Evolutionary conservation across 306 rosid genomes (phyloP), one percentile per base, ranked within the genome.

Genomic region (Lotus japonicus): DNA sequence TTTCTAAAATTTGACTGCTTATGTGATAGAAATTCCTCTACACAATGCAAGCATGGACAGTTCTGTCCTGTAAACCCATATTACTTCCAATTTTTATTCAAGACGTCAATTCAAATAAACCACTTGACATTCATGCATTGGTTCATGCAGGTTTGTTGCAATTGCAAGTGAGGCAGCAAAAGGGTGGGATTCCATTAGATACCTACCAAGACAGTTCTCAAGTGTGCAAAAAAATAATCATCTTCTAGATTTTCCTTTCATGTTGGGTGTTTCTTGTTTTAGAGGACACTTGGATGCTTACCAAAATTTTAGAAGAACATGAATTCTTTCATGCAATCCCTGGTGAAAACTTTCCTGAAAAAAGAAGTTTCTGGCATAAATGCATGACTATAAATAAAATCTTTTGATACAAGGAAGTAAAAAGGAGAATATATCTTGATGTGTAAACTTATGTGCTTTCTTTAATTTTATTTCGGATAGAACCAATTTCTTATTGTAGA

Each of bases 141-240:
- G 71, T 74, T 38, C 57, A 11, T 74, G 77, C 77, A 84, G 88
- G 88, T 84, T 85, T 23, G 56, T 77, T 75, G 62, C 85, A 66
- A 80, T 83, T 77, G 88, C 83, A 44, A 84, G 81, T 62, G 88
- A 80, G 72, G 88, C 81, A 61, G 88, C 88, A 21, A 84, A 84
- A 80, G 77, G 85, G 85, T 61, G 88, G 85, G 74, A 77, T 84
- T 77, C 85, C 88, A 62, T 18, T 84, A 77, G 74, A 77, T 74
- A 63, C 71, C 57, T 80, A 74, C 67, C 79, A 74, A 66, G 79
- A 72, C 31, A 58, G 68, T 71, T 70, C 83, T 84, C 81, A 84
- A 66, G 88, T 84, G 71, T 74, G 85, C 70, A 74, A 33, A 66
- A 26, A 77, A 57, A 56, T 58, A 54, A 33, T 61, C 66, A 31